Evolutionary conservation across 345 rosid species (phyloP).

Genomic region (Camelina hispida): DNA sequence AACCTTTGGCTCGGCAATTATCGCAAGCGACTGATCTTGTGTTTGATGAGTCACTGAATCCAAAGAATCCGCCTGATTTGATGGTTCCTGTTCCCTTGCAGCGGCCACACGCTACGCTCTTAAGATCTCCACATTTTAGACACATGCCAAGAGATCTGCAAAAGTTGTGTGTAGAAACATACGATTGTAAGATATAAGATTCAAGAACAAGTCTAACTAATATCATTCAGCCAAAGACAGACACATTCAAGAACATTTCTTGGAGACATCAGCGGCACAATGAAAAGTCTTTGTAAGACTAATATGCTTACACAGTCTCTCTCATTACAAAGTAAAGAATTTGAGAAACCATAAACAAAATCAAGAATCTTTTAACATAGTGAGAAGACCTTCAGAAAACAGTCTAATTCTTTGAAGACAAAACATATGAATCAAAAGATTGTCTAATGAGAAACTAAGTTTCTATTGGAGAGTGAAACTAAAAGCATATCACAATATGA

Average conservation of each 20-base stretch:
- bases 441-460: not conserved
- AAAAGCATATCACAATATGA: conserved; percentile 10
- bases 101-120: conserved; percentile 71
- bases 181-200: not conserved
- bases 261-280: not conserved
- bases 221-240: not conserved
- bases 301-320: not conserved
- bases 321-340: not conserved
- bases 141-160: conserved; percentile 90
- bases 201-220: conserved; percentile 2
- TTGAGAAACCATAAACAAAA: not conserved
- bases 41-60: conserved; percentile 47
- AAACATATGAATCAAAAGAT: not conserved
- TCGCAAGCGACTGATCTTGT: conserved; percentile 50
- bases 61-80: conserved; percentile 58
- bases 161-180: not conserved
- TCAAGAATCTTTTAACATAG: conserved; percentile 6
- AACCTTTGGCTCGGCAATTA: conserved; percentile 72
- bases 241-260: not conserved
- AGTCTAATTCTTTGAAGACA: not conserved
- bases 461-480: not conserved
- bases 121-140: conserved; percentile 78
- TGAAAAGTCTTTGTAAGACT: not conserved
- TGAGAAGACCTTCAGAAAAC: not conserved
- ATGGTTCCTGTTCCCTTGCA: conserved; percentile 79